A percentile compares a stretch with the other conserved stretches of the same genome.
Conservation (phyloP, 2,329 filamentous ascomycete genomes). For the Aspergillus texensis region DNA sequence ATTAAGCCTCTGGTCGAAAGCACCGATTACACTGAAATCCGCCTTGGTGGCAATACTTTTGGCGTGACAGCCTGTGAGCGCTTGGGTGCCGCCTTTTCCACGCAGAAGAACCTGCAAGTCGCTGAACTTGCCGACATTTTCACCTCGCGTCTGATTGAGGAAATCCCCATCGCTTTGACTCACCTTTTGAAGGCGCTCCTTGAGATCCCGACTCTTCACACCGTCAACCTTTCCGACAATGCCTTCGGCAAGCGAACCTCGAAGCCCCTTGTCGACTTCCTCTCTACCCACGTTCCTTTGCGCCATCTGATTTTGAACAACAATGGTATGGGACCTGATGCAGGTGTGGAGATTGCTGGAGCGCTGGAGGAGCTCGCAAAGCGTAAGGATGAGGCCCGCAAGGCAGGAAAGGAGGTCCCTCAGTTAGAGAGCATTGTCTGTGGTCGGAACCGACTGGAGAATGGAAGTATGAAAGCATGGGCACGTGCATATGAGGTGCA, state of each 20-base stretch:
- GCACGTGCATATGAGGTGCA: conserved; percentile 84
- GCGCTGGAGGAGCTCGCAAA: conserved; percentile 79
- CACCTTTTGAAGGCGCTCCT: conserved; percentile 84
- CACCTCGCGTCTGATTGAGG: conserved; percentile 86
- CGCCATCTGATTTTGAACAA: conserved; percentile 97
- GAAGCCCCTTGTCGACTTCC: conserved; percentile 88
- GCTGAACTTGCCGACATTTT: conserved; percentile 98
- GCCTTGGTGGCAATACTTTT: conserved; percentile 86
- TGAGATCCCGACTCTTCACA: conserved; percentile 81
- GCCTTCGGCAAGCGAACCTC: conserved; percentile 96
- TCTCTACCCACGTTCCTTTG: conserved; percentile 83
- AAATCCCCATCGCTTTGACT: conserved; percentile 89
- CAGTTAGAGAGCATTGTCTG: conserved; percentile 95
- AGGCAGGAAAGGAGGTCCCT: conserved; percentile 68
- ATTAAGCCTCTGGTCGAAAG: conserved; percentile 73
- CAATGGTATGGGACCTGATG: conserved; percentile 91
- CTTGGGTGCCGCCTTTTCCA: conserved; percentile 78
- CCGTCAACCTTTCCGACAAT: conserved; percentile 95
- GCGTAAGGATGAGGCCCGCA: conserved; percentile 74
- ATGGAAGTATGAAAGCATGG: conserved; percentile 95
- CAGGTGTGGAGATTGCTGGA: conserved; percentile 85
- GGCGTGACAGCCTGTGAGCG: conserved; percentile 85
- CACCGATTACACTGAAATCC: conserved; percentile 75
- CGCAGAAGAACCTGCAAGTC: conserved; percentile 78
- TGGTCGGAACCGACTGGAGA: conserved; percentile 92